A percentile compares a stretch with the other conserved stretches of the same genome.
These are phyloP conservation scores for Entelexis sorbosivorans DNA, from an alignment of 1,139 yeast genomes.

Conservation along the genomic window DNA sequence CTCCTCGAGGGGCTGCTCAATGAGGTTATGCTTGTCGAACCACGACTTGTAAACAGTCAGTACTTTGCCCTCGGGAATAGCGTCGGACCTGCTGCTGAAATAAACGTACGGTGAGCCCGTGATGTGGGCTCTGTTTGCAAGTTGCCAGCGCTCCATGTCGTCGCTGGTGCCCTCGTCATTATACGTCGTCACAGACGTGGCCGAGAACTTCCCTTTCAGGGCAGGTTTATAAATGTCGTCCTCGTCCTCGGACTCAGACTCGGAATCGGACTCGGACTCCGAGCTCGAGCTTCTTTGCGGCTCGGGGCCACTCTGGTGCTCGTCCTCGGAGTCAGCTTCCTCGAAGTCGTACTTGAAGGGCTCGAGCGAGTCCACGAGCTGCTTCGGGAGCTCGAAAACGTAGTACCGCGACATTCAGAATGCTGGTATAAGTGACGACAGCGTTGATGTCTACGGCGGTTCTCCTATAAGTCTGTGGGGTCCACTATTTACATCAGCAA, in stretches of 20 bases:
- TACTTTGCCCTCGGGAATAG: slow-evolving; percentile 37
- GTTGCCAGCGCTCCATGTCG: slow-evolving; percentile 19
- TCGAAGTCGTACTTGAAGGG: slow-evolving; percentile 18
- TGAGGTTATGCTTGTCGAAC: slow-evolving; percentile 37
- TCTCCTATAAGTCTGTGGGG: not conserved
- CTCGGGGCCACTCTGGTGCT: not conserved
- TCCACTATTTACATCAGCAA: not conserved
- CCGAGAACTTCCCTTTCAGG: slow-evolving; percentile 4
- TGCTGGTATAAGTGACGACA: not conserved
- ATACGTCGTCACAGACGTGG: slow-evolving; percentile 15
- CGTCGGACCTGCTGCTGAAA: slow-evolving; percentile 12
- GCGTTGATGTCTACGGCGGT: not conserved
- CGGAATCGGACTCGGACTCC: slow-evolving; percentile 3
- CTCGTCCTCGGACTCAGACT: slow-evolving; percentile 1
- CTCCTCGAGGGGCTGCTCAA: slow-evolving; percentile 37
- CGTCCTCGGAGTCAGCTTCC: not conserved
- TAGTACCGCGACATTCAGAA: slow-evolving; percentile 16
- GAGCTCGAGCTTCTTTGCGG: not conserved
- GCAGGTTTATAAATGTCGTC: slow-evolving; percentile 1
- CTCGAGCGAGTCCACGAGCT: slow-evolving; percentile 9
- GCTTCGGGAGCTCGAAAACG: slow-evolving; percentile 19
- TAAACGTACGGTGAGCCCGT: slow-evolving; percentile 24
- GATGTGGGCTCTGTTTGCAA: slow-evolving; percentile 23
- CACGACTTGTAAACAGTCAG: slow-evolving; percentile 62
- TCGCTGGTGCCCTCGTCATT: slow-evolving; percentile 15